Conservation (phyloP, 306 rosid genomes). For the Prinsepia uniflora region DNA sequence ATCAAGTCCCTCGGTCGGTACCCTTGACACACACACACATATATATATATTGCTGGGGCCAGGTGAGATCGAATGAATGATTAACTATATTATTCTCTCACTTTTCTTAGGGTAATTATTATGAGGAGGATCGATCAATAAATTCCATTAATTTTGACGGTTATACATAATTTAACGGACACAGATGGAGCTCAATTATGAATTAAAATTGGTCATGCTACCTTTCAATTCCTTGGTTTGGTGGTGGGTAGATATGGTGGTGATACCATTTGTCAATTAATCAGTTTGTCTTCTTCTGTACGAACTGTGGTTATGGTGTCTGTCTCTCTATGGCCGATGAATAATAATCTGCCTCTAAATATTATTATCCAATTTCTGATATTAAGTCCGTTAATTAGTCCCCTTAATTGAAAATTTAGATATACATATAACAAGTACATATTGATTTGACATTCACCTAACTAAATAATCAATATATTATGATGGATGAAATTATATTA, state of each 20-base stretch:
- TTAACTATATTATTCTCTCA: too few species aligned
- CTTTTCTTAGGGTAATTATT: too few species aligned
- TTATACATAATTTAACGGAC: too few species aligned
- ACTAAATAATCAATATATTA: not conserved
- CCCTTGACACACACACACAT: too few species aligned
- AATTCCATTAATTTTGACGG: too few species aligned
- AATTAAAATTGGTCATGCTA: too few species aligned
- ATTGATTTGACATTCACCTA: slow-evolving; percentile 13
- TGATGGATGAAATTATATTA: not conserved
- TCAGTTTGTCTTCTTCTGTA: not conserved
- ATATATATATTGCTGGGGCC: too few species aligned
- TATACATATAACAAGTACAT: not conserved
- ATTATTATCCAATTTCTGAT: not conserved
- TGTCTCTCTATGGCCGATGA: not conserved
- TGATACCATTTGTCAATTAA: not conserved
- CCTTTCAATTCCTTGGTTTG: too few species aligned
- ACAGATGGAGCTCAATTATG: too few species aligned
- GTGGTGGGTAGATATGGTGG: not conserved
- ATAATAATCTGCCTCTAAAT: not conserved
- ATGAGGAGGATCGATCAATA: too few species aligned
- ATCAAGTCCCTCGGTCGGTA: too few species aligned
- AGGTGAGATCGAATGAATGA: too few species aligned
- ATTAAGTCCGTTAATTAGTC: slow-evolving; percentile 10
- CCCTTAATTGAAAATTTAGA: not conserved
- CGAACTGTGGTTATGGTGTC: not conserved